These are phyloP conservation scores for Magnaporthiopsis poae DNA, from an alignment of 2,329 filamentous ascomycete species.

Conservation along the genomic window DNA sequence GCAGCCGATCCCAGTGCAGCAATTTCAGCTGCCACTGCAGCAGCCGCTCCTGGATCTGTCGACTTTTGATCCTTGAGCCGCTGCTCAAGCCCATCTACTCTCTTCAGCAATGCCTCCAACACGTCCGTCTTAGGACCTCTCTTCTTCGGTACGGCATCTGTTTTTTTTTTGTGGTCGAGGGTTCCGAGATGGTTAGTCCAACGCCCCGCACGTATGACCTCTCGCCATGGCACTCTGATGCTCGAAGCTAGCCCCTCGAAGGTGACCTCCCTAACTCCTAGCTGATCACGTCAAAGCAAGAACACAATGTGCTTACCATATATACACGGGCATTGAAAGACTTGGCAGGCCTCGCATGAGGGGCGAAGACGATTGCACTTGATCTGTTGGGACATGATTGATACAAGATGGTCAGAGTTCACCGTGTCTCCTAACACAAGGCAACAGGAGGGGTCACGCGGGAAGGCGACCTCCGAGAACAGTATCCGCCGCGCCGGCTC, in stretches of 20 bases:
- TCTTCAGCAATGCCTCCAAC: slow-evolving; percentile 70
- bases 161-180: no score
- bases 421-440: no score
- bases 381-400: slow-evolving; percentile 46
- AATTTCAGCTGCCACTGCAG: slow-evolving; percentile 15
- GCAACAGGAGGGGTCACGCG: slow-evolving; percentile 1
- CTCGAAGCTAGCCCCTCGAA: no score
- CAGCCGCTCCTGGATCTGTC: slow-evolving; percentile 20
- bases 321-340: slow-evolving; percentile 78
- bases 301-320: slow-evolving; percentile 55
- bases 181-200: no score
- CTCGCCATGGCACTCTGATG: no score
- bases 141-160: slow-evolving; percentile 83
- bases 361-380: slow-evolving; percentile 82
- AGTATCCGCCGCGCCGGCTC: no score
- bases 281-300: background rate
- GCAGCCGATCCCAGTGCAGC: slow-evolving; percentile 14
- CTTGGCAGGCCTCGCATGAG: slow-evolving; percentile 78
- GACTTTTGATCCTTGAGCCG: slow-evolving; percentile 60
- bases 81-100: slow-evolving; percentile 76
- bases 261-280: no score
- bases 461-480: no score
- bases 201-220: no score
- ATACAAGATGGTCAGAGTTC: no score
- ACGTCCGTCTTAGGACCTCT: slow-evolving; percentile 84